phyloP scores from a whole-genome alignment of 1,284 basidiomycete species.

The Sphagnurus paluster region DNA sequence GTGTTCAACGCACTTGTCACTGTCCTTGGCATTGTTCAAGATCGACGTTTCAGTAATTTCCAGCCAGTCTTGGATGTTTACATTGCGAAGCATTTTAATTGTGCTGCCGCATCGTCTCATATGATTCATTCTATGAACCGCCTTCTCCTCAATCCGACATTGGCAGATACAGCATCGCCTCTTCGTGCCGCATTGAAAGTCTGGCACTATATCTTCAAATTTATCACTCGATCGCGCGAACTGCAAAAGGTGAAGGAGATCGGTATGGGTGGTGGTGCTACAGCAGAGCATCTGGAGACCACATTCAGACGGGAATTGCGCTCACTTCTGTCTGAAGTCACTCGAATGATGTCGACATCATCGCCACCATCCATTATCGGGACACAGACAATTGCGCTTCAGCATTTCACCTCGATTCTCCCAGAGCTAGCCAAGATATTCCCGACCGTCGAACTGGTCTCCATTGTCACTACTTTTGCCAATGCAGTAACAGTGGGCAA shows the following conservation, averaged over 20 bases:
- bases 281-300: slow-evolving; percentile 83
- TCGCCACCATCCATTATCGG: slow-evolving; percentile 88
- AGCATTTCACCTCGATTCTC: slow-evolving; percentile 92
- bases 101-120: slow-evolving; percentile 74
- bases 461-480: slow-evolving; percentile 85
- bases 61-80: slow-evolving; percentile 92
- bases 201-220: slow-evolving; percentile 95
- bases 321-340: slow-evolving; percentile 78
- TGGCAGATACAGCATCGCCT: slow-evolving; percentile 72
- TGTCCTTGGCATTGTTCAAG: slow-evolving; percentile 88
- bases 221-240: slow-evolving; percentile 87
- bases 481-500: slow-evolving; percentile 80
- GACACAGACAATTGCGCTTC: slow-evolving; percentile 91
- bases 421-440: slow-evolving; percentile 87
- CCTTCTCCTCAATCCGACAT: slow-evolving; percentile 74
- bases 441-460: slow-evolving; percentile 77
- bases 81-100: slow-evolving; percentile 87
- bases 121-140: slow-evolving; percentile 87
- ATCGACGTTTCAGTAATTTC: slow-evolving; percentile 96
- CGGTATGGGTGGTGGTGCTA: slow-evolving; percentile 75
- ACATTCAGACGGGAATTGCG: slow-evolving; percentile 84
- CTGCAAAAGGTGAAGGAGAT: slow-evolving; percentile 82
- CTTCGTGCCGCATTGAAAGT: slow-evolving; percentile 92
- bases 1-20: slow-evolving; percentile 92
- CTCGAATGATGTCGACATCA: slow-evolving; percentile 84